phyloP scores from a whole-genome alignment of 169 alveolate species.

The Plasmodium billcollinsi region DNA sequence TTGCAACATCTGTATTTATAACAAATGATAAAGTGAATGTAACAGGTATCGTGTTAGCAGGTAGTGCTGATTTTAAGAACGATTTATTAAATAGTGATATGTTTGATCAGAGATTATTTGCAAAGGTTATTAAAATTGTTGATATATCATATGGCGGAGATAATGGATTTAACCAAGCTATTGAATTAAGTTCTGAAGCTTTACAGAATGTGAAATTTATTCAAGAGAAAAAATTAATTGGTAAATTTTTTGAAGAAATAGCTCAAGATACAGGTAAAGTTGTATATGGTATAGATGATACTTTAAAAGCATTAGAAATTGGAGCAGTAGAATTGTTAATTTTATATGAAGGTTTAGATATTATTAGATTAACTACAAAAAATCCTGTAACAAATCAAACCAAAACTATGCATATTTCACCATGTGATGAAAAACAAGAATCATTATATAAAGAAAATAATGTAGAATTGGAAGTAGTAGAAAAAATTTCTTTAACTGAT shows the following conservation, averaged over 20 bases:
- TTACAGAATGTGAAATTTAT: slow-evolving; percentile 92
- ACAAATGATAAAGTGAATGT: slow-evolving; percentile 96
- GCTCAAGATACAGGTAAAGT: slow-evolving; percentile 98
- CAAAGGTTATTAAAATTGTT: slow-evolving; percentile 95
- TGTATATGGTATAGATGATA: slow-evolving; percentile 97
- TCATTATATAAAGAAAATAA: slow-evolving; percentile 84
- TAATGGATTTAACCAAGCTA: slow-evolving; percentile 99
- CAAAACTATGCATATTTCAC: slow-evolving; percentile 83
- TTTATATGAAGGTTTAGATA: slow-evolving; percentile 95
- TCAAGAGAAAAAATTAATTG: slow-evolving; percentile 93
- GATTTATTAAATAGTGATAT: slow-evolving; percentile 94
- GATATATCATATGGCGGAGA: slow-evolving; percentile 99
- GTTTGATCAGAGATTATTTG: slow-evolving; percentile 96
- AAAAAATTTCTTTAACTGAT: slow-evolving; percentile 94
- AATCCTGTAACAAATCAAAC: slow-evolving; percentile 90
- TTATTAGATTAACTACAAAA: slow-evolving; percentile 87
- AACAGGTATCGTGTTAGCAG: slow-evolving; percentile 95
- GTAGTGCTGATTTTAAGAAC: slow-evolving; percentile 99
- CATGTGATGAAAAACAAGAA: slow-evolving; percentile 86
- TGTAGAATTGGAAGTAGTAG: slow-evolving; percentile 93
- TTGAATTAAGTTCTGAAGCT: slow-evolving; percentile 96
- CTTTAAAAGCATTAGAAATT: slow-evolving; percentile 94
- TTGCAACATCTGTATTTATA: slow-evolving; percentile 96
- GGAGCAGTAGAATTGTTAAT: slow-evolving; percentile 97
- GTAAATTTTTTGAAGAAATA: slow-evolving; percentile 97